Conservation (phyloP, 2,329 filamentous ascomycete species). For the Corynespora cassiicola region DNA sequence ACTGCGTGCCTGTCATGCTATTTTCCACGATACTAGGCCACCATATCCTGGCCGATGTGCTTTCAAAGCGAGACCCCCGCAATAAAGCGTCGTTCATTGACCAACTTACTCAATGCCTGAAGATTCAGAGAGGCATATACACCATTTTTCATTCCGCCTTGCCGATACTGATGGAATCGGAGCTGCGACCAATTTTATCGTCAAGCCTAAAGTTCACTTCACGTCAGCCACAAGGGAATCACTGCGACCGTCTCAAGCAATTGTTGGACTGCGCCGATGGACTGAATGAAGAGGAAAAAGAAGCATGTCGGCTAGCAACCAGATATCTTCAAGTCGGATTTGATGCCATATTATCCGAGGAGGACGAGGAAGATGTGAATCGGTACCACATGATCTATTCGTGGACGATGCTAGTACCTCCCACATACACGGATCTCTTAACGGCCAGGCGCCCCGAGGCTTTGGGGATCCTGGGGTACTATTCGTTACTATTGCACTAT, state of each 20-base stretch:
- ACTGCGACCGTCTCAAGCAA: slow-evolving; percentile 23
- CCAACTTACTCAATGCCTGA: slow-evolving; percentile 37
- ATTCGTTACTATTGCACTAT: slow-evolving; percentile 56
- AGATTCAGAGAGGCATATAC: slow-evolving; percentile 24
- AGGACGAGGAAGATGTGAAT: slow-evolving; percentile 8
- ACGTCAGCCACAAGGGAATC: slow-evolving; percentile 20
- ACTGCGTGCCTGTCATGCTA: slow-evolving; percentile 41
- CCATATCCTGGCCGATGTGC: slow-evolving; percentile 43
- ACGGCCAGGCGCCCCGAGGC: slow-evolving; percentile 48
- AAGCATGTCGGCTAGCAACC: slow-evolving; percentile 33
- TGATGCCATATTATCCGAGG: slow-evolving; percentile 19
- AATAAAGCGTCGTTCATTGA: slow-evolving; percentile 33
- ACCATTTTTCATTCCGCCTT: slow-evolving; percentile 25
- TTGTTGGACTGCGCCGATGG: slow-evolving; percentile 20
- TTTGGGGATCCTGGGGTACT: slow-evolving; percentile 58
- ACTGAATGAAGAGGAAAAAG: slow-evolving; percentile 21
- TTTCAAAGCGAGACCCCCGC: slow-evolving; percentile 24
- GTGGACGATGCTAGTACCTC: slow-evolving; percentile 46
- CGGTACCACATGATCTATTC: slow-evolving; percentile 34
- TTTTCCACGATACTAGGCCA: slow-evolving; percentile 44
- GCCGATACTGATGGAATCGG: slow-evolving; percentile 30
- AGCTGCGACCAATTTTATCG: slow-evolving; percentile 32
- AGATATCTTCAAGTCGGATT: slow-evolving; percentile 27
- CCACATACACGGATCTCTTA: slow-evolving; percentile 46
- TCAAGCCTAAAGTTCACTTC: slow-evolving; percentile 22